Evolutionary conservation across 2,329 filamentous ascomycete species (phyloP).

Genomic region (Lachnellula suecica): DNA sequence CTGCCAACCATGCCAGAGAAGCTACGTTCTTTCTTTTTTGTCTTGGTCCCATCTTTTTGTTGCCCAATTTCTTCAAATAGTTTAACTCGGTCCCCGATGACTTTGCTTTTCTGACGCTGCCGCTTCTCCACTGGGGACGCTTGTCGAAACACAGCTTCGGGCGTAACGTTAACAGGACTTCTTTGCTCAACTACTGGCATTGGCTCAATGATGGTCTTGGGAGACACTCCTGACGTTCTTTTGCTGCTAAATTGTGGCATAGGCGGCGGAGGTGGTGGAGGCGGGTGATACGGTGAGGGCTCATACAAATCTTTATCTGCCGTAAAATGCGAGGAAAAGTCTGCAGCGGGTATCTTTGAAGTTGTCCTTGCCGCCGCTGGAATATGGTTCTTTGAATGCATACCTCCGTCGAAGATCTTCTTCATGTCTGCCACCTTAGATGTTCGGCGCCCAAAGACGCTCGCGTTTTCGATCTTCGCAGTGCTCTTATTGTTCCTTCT

Average conservation of each 20-base stretch:
- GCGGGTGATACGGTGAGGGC: neutral
- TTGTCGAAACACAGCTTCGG: neutral
- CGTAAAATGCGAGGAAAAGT: neutral
- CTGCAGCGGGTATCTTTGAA: neutral
- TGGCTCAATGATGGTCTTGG: neutral
- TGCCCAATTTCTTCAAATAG: conserved; percentile 21
- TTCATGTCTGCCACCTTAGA: conserved; percentile 26
- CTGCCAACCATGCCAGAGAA: conserved; percentile 14
- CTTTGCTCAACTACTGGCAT: neutral
- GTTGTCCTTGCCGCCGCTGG: neutral
- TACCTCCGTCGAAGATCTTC: conserved; percentile 21
- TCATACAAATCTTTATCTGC: neutral
- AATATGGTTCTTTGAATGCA: neutral
- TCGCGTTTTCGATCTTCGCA: neutral
- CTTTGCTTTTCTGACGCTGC: conserved; percentile 12
- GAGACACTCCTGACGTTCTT: conserved; percentile 1
- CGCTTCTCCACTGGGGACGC: neutral
- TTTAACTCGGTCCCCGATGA: conserved; percentile 26
- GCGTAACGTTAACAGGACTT: neutral
- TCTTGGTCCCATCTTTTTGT: neutral
- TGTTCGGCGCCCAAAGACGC: neutral
- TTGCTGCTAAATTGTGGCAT: neutral
- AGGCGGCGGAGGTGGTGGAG: neutral
- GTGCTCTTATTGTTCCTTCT: neutral
- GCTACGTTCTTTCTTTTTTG: conserved; percentile 7